These are phyloP conservation scores for Botrytis sinoallii DNA, from an alignment of 2,329 filamentous ascomycete species.

Conservation along the genomic window DNA sequence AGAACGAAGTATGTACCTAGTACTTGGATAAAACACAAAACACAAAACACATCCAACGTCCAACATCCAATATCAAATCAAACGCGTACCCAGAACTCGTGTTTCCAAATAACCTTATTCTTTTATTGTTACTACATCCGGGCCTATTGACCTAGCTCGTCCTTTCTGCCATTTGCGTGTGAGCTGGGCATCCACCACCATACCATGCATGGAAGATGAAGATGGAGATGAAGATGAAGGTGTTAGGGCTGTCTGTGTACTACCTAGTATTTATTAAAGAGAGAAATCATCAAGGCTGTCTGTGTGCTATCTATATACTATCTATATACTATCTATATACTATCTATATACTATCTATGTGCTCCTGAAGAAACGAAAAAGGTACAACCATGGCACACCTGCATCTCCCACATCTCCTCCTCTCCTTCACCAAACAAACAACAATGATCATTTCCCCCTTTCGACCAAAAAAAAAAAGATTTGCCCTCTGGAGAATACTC, in stretches of 20 bases:
- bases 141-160: no score
- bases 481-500: neutral
- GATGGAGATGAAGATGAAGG: no score
- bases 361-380: neutral
- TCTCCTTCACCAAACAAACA: neutral
- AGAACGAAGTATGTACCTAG: no score
- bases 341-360: no score
- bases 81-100: neutral
- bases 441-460: neutral
- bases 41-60: neutral
- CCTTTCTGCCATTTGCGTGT: neutral
- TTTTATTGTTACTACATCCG: neutral
- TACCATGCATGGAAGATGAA: neutral
- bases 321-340: no score
- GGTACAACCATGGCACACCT: no score
- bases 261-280: neutral
- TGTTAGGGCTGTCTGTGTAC: neutral
- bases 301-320: neutral
- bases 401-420: neutral
- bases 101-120: neutral
- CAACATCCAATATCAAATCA: neutral
- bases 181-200: no score
- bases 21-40: neutral
- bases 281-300: neutral
- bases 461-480: neutral